Percentiles rank a stretch among this genome's conserved stretches.
Conservation (phyloP, 805 yeast species). For the Wickerhamiella sergipiensis region DNA sequence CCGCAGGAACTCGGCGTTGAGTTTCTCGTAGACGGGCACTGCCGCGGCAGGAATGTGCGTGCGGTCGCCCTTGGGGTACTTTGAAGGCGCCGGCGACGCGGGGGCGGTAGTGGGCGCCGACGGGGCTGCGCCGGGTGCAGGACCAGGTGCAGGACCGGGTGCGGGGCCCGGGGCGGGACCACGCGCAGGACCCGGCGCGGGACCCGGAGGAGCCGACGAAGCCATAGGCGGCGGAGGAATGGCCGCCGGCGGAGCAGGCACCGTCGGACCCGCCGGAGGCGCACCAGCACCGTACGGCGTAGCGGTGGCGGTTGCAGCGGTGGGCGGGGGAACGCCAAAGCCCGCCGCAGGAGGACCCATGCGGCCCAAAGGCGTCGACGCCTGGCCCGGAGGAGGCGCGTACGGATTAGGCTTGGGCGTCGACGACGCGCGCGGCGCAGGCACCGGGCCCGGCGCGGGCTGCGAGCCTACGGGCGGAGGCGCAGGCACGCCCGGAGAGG, state of each 20-base stretch:
- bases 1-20: conserved; percentile 41
- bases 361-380: background rate
- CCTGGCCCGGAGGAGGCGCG: conserved; percentile 7
- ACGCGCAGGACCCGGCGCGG: too few species aligned
- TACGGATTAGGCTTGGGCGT: conserved; percentile 11
- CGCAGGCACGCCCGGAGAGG: conserved; percentile 4
- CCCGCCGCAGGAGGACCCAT: conserved; percentile 4
- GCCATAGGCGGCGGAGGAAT: conserved; percentile 19
- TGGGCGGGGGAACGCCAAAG: conserved; percentile 9
- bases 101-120: conserved; percentile 2
- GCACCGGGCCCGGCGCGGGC: conserved; percentile 14
- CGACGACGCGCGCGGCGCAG: conserved; percentile 21
- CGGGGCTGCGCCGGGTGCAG: conserved; percentile 17
- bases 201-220: conserved; percentile 40
- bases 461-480: conserved; percentile 11
- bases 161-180: too few species aligned
- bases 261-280: conserved; percentile 3
- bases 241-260: conserved; percentile 18
- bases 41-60: conserved; percentile 49
- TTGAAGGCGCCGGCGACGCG: conserved; percentile 15
- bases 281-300: background rate
- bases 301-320: conserved; percentile 11
- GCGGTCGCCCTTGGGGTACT: conserved; percentile 51
- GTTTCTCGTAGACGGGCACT: conserved; percentile 42
- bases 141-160: too few species aligned